phyloP scores from a whole-genome alignment of 2,329 filamentous ascomycete genomes.

The Penicillium italicum region DNA sequence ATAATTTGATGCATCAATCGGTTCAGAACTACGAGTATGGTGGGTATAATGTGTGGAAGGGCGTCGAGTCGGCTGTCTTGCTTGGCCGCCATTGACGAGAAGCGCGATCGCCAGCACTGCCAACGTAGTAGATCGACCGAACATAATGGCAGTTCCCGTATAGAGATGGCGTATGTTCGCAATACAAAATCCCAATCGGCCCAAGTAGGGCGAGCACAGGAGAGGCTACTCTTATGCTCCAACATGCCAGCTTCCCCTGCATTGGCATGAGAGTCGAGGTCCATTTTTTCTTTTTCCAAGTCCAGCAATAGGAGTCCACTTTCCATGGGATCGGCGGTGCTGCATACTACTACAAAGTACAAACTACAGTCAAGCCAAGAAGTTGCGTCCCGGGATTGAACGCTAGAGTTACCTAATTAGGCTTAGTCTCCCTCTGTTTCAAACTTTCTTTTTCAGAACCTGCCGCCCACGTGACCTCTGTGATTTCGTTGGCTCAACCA shows the following conservation, averaged over 20 bases:
- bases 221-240: background rate
- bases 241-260: background rate
- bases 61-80: background rate
- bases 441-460: too few species aligned
- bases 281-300: background rate
- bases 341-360: too few species aligned
- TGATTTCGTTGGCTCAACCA: too few species aligned
- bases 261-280: background rate
- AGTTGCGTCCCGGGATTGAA: too few species aligned
- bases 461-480: too few species aligned
- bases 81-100: background rate
- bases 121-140: background rate
- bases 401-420: too few species aligned
- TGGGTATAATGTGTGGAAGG: background rate
- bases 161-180: background rate
- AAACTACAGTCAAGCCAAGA: too few species aligned
- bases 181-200: background rate
- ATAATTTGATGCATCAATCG: constrained; percentile 12
- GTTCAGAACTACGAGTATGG: background rate
- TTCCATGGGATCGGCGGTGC: background rate
- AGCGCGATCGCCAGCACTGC: background rate
- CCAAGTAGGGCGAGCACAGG: background rate
- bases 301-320: background rate
- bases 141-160: background rate
- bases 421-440: too few species aligned